Percentiles rank a stretch among this genome's conserved stretches.
These are phyloP conservation scores for Infundibulicybe gibba DNA, from an alignment of 768 basidiomycete species.

Conservation along the genomic window DNA sequence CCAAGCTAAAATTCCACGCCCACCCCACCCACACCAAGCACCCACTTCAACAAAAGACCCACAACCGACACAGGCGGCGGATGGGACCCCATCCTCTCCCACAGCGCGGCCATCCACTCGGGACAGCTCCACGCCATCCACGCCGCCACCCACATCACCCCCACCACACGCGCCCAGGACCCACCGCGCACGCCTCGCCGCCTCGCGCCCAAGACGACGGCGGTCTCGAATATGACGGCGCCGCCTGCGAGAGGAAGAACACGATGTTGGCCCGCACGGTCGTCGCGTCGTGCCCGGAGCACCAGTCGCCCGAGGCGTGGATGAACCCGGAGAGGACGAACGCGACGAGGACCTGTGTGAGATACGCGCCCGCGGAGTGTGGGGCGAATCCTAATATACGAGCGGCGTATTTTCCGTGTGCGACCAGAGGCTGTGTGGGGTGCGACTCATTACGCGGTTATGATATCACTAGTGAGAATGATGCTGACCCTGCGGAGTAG, in stretches of 20 bases:
- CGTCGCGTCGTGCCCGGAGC: conserved; percentile 18
- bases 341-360: conserved; percentile 14
- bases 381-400: conserved; percentile 3
- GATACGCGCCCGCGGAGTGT: conserved; percentile 7
- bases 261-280: conserved; percentile 18
- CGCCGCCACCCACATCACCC: conserved; percentile 24
- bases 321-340: conserved; percentile 30
- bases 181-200: conserved; percentile 3
- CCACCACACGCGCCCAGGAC: conserved; percentile 11
- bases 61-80: too few relatives aligned
- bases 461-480: neutral
- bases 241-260: conserved; percentile 32
- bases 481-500: conserved; percentile 15
- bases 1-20: too few relatives aligned
- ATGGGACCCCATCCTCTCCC: too few relatives aligned
- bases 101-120: too few relatives aligned
- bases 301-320: conserved; percentile 30
- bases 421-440: neutral
- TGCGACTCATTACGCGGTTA: neutral
- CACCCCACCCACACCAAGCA: too few relatives aligned
- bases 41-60: conserved; percentile 8
- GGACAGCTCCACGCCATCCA: conserved; percentile 13
- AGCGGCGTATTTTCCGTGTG: conserved; percentile 8
- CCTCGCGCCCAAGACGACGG: conserved; percentile 10
- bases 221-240: conserved; percentile 23